These are phyloP conservation scores for Rickenella mellea DNA, from an alignment of 768 basidiomycete genomes.

Conservation along the genomic window DNA sequence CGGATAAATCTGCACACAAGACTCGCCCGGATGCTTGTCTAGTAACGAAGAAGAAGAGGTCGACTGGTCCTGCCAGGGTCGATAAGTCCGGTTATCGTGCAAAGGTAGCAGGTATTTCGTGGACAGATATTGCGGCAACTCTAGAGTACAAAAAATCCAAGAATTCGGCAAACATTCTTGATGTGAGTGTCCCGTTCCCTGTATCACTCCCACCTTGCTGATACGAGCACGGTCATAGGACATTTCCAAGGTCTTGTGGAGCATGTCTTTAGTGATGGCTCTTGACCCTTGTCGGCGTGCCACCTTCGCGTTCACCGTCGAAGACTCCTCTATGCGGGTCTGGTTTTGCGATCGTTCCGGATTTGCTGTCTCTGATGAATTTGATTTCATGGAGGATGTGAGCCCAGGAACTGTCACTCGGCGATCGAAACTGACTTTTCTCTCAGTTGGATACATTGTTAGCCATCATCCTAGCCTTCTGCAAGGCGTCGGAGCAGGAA, in stretches of 20 bases:
- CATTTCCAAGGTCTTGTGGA: constrained; percentile 17
- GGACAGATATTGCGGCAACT: neutral
- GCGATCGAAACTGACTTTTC: neutral
- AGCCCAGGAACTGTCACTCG: neutral
- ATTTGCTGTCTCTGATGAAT: constrained; percentile 9
- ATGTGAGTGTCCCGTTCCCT: neutral
- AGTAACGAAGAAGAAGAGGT: no score
- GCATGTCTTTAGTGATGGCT: constrained; percentile 16
- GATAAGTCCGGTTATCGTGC: no score
- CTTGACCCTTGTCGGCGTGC: constrained; percentile 18
- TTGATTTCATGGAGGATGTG: constrained; percentile 11
- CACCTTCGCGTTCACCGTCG: constrained; percentile 19
- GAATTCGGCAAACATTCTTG: neutral
- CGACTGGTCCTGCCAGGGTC: no score
- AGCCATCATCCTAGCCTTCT: no score
- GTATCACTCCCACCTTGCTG: neutral
- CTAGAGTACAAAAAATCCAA: neutral
- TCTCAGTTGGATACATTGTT: no score
- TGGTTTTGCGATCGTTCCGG: constrained; percentile 19
- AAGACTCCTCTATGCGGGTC: constrained; percentile 15
- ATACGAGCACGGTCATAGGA: constrained; percentile 3
- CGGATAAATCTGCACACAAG: no score
- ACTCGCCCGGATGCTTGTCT: no score
- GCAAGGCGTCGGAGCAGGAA: no score
- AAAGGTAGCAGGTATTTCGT: no score